phyloP scores from a whole-genome alignment of 208 protist species.

The Histomonas meleagridis region DNA sequence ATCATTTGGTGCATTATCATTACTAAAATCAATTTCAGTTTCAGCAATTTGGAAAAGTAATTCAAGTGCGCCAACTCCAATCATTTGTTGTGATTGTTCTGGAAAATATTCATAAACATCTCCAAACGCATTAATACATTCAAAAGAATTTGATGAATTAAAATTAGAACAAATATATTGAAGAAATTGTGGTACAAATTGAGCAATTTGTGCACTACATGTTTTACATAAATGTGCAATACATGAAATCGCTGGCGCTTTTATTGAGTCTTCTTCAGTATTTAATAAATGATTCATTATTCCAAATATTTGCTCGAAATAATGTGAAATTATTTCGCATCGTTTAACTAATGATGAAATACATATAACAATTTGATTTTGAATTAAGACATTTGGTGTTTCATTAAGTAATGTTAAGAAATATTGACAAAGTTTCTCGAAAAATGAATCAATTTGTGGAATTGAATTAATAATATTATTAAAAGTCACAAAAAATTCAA shows the following conservation, averaged over 20 bases:
- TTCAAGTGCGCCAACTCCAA: neutral
- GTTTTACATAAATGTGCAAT: neutral
- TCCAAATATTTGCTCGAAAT: neutral
- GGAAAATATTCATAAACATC: neutral
- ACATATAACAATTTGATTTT: neutral
- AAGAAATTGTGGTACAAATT: neutral
- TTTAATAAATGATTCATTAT: neutral
- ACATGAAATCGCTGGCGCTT: neutral
- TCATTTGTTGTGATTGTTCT: neutral
- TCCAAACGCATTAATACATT: neutral
- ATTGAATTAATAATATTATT: neutral
- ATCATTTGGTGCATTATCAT: neutral
- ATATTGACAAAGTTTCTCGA: neutral
- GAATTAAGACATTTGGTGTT: neutral
- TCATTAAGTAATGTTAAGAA: neutral
- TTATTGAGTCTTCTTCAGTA: neutral
- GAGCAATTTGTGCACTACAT: neutral
- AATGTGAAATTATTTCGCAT: neutral
- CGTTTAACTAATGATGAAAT: neutral
- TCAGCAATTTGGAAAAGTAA: neutral
- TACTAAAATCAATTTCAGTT: neutral
- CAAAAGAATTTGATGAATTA: neutral
- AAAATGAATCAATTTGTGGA: neutral
- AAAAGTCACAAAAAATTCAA: neutral
- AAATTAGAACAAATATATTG: neutral